A percentile compares a stretch with the other conserved stretches of the same genome.
These are phyloP conservation scores for Moniliella sp. DNA, from an alignment of 1,284 basidiomycete species.

Conservation along the genomic window DNA sequence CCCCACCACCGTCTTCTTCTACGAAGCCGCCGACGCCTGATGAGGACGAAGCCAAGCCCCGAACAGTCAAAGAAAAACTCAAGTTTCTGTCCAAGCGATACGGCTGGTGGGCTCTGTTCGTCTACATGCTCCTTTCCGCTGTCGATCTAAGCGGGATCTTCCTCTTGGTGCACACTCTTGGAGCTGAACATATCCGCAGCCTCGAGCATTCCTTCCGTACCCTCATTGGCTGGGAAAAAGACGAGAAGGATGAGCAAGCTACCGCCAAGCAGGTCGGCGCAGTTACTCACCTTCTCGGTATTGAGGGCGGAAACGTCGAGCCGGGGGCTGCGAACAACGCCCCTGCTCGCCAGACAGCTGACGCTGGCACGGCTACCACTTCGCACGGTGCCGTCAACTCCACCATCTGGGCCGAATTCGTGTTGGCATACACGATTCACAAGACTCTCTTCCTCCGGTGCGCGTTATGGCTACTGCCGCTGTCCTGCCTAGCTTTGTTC, in stretches of 20 bases:
- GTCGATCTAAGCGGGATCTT: slow-evolving; percentile 45
- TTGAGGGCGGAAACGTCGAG: slow-evolving; percentile 2
- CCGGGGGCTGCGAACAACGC: background rate
- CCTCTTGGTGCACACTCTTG: slow-evolving; percentile 59
- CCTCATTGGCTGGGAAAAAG: slow-evolving; percentile 21
- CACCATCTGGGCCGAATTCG: slow-evolving; percentile 63
- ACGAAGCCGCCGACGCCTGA: too few species aligned
- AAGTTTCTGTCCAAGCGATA: slow-evolving; percentile 20
- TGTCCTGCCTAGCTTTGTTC: slow-evolving; percentile 61
- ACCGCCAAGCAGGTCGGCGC: background rate
- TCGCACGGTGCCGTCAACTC: slow-evolving; percentile 1
- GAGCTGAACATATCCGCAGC: slow-evolving; percentile 65
- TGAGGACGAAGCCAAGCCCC: too few species aligned
- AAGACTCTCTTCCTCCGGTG: slow-evolving; percentile 75
- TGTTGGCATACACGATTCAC: slow-evolving; percentile 81
- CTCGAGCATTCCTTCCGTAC: slow-evolving; percentile 42
- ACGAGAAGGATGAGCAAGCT: slow-evolving; percentile 3
- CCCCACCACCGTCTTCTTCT: too few species aligned
- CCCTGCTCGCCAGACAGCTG: background rate
- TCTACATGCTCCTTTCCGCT: slow-evolving; percentile 16
- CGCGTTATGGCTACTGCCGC: slow-evolving; percentile 70
- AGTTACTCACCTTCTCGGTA: background rate
- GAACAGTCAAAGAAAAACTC: too few species aligned
- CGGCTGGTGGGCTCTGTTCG: slow-evolving; percentile 29
- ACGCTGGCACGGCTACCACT: background rate